A percentile compares a stretch with the other conserved stretches of the same genome.
These are phyloP conservation scores for Arxiozyma heterogenica DNA, from an alignment of 1,139 yeast species.

Conservation along the genomic window DNA sequence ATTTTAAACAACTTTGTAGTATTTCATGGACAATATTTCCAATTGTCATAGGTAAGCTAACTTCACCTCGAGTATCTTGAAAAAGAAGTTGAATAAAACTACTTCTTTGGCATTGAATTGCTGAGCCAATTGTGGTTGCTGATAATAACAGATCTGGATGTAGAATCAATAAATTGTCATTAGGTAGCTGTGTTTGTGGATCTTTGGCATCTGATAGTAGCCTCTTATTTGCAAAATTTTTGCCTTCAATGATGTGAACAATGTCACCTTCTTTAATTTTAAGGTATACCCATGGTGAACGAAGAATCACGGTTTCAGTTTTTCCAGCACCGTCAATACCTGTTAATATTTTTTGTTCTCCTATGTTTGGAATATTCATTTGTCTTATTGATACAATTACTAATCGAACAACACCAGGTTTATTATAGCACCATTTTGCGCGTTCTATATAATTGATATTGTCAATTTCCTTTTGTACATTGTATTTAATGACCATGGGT, in stretches of 20 bases:
- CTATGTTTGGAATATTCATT: conserved; percentile 28
- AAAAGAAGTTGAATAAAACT: conserved; percentile 53
- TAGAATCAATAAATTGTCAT: conserved; percentile 57
- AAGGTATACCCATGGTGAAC: conserved; percentile 43
- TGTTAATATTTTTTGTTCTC: conserved; percentile 42
- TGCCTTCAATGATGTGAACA: conserved; percentile 47
- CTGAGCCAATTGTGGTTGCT: conserved; percentile 74
- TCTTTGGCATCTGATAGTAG: conserved; percentile 26
- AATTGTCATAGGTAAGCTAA: conserved; percentile 51
- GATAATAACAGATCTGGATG: conserved; percentile 78
- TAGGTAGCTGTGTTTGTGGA: conserved; percentile 43
- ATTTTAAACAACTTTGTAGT: conserved; percentile 56
- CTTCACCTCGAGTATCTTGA: conserved; percentile 43
- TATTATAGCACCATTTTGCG: conserved; percentile 1
- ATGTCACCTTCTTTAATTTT: conserved; percentile 43
- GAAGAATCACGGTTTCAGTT: conserved; percentile 37
- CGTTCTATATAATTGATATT: neutral
- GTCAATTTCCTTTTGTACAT: neutral
- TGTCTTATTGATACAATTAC: conserved; percentile 33
- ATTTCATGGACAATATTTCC: conserved; percentile 77
- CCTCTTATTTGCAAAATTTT: conserved; percentile 31
- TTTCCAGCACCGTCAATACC: conserved; percentile 36
- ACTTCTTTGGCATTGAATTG: conserved; percentile 62
- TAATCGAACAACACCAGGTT: conserved; percentile 30
- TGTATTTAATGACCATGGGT: neutral